These are phyloP conservation scores for Diaporthe batatas DNA, from an alignment of 2,329 filamentous ascomycete species.

Conservation along the genomic window DNA sequence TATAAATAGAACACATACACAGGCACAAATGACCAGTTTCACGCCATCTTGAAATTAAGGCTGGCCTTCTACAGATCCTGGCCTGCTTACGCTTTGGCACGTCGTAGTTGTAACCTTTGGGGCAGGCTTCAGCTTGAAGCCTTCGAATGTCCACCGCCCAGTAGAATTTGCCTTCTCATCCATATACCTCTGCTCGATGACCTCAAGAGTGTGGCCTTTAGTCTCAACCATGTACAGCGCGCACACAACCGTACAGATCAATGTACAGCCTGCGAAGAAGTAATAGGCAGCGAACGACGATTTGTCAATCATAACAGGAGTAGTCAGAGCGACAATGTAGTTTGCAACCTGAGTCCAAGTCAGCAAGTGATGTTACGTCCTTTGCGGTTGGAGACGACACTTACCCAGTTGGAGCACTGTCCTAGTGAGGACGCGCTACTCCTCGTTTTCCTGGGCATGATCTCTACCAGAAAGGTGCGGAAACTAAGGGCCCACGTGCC, in stretches of 20 bases:
- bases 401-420: slow-evolving; percentile 65
- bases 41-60: neutral
- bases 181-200: slow-evolving; percentile 51
- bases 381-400: slow-evolving; percentile 31
- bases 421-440: slow-evolving; percentile 67
- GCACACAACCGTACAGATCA: slow-evolving; percentile 54
- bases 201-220: slow-evolving; percentile 56
- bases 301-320: slow-evolving; percentile 55
- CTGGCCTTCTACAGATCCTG: neutral
- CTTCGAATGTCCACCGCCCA: slow-evolving; percentile 32
- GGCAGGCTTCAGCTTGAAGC: slow-evolving; percentile 31
- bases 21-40: neutral
- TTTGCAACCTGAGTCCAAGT: slow-evolving; percentile 53
- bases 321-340: slow-evolving; percentile 60
- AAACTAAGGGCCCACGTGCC: slow-evolving; percentile 67
- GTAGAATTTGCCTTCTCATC: slow-evolving; percentile 26
- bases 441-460: slow-evolving; percentile 66
- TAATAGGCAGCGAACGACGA: slow-evolving; percentile 60
- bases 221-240: slow-evolving; percentile 60
- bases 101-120: slow-evolving; percentile 3
- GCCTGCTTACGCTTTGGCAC: slow-evolving; percentile 24
- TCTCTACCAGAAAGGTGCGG: slow-evolving; percentile 68
- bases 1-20: neutral
- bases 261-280: slow-evolving; percentile 57
- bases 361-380: neutral